Evolutionary conservation across 495 filamentous ascomycete genomes (phyloP).

Genomic region (Aspergillus indologenus): DNA sequence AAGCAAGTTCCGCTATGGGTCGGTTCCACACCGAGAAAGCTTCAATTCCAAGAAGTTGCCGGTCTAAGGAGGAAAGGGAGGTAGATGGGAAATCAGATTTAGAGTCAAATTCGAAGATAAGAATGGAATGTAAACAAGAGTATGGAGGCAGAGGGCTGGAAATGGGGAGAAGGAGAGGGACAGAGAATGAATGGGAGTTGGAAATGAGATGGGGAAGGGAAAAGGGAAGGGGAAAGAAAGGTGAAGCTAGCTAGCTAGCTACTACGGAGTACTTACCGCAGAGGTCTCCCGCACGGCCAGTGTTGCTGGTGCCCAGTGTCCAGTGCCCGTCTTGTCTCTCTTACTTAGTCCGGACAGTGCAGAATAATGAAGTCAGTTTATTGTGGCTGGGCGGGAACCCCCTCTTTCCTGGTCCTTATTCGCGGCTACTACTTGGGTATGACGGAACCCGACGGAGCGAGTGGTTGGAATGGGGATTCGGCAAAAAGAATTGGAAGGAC

Average conservation of each 20-base stretch:
- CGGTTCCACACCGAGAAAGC: slow-evolving; percentile 1
- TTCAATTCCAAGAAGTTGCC: background rate
- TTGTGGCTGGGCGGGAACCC: slow-evolving; percentile 11
- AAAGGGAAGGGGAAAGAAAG: slow-evolving; percentile 3
- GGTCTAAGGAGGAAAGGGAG: background rate
- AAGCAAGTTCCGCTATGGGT: slow-evolving; percentile 1
- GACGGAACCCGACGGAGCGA: background rate
- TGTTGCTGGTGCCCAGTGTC: no score
- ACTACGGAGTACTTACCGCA: no score
- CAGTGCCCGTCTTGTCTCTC: no score
- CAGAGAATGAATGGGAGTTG: background rate
- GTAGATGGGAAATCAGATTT: background rate
- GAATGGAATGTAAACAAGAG: background rate
- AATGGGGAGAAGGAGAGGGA: background rate
- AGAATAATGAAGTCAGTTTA: slow-evolving; percentile 18
- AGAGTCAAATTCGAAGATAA: no score
- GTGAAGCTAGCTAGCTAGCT: slow-evolving; percentile 13
- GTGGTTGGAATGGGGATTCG: no score
- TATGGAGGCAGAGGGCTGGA: slow-evolving; percentile 5
- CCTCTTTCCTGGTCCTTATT: background rate
- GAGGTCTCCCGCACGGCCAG: no score
- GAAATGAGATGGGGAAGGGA: background rate
- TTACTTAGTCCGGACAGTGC: background rate
- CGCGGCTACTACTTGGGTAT: background rate
- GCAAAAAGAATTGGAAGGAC: background rate